These are phyloP conservation scores for Ailanthus altissimus DNA, from an alignment of 345 rosid genomes.

Conservation along the genomic window DNA sequence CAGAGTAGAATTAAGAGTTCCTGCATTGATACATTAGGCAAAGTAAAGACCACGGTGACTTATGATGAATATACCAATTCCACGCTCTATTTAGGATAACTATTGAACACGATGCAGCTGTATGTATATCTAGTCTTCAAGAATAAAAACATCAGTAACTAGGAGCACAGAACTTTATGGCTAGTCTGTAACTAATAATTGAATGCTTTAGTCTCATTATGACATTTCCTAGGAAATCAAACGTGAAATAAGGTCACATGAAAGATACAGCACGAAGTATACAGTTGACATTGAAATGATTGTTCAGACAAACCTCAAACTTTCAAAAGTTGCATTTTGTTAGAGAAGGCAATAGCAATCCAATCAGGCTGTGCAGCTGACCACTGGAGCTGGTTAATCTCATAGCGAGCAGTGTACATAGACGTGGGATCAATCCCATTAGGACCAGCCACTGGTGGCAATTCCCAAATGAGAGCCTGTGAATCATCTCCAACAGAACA, in stretches of 20 bases:
- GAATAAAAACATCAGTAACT: neutral
- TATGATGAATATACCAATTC: neutral
- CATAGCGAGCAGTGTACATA: slow-evolving; percentile 76
- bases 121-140: neutral
- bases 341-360: slow-evolving; percentile 83
- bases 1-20: neutral
- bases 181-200: neutral
- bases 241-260: neutral
- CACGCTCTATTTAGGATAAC: too few relatives aligned
- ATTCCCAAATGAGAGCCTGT: slow-evolving; percentile 87
- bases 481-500: slow-evolving; percentile 90
- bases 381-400: slow-evolving; percentile 96
- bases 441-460: slow-evolving; percentile 91
- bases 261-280: neutral
- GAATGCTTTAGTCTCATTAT: neutral
- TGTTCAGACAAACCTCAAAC: slow-evolving; percentile 51
- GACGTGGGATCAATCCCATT: slow-evolving; percentile 93
- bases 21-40: neutral
- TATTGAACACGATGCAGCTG: too few relatives aligned
- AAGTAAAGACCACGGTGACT: neutral
- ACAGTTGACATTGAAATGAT: neutral
- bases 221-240: neutral
- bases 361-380: slow-evolving; percentile 81
- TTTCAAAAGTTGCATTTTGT: slow-evolving; percentile 88
- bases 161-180: neutral